These are phyloP conservation scores for grape (Vitis vinifera) DNA, from an alignment of 164 flowering plant species.

Conservation along the genomic window DNA sequence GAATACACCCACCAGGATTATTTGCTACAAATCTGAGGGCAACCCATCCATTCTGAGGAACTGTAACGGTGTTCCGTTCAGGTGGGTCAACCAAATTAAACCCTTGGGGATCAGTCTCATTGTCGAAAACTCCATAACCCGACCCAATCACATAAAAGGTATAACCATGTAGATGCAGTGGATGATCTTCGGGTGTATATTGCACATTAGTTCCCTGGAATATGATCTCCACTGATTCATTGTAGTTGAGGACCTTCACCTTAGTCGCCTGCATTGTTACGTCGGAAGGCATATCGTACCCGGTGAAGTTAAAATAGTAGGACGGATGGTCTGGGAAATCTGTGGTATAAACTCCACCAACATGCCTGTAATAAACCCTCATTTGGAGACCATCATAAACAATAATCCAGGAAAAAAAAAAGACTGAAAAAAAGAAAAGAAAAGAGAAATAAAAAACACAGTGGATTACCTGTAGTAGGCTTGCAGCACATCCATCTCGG, in stretches of 20 bases:
- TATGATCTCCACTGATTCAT: constrained; percentile 6
- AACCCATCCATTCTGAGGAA: constrained; percentile 20
- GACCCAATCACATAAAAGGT: constrained; percentile 16
- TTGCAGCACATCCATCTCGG: constrained; percentile 13
- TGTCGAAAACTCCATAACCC: constrained; percentile 18
- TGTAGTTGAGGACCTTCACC: constrained; percentile 5
- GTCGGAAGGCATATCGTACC: not conserved
- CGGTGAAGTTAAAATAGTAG: constrained; percentile 5
- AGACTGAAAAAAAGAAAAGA: too few relatives aligned
- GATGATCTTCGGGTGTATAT: not conserved
- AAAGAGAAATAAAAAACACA: not conserved
- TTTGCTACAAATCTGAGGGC: constrained; percentile 17
- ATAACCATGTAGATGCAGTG: constrained; percentile 23
- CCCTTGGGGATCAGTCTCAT: not conserved
- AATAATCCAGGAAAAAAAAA: too few relatives aligned
- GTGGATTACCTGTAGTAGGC: constrained; percentile 20
- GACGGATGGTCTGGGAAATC: constrained; percentile 2
- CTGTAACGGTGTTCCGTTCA: constrained; percentile 2
- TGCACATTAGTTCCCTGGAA: constrained; percentile 6
- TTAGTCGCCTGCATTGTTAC: not conserved
- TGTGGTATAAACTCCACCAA: not conserved
- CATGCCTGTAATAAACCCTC: not conserved
- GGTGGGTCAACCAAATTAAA: constrained; percentile 21
- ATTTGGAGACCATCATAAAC: too few relatives aligned
- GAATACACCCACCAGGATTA: constrained; percentile 19